These are phyloP conservation scores for Fusarium luffae DNA, from an alignment of 2,329 filamentous ascomycete genomes.

Conservation along the genomic window DNA sequence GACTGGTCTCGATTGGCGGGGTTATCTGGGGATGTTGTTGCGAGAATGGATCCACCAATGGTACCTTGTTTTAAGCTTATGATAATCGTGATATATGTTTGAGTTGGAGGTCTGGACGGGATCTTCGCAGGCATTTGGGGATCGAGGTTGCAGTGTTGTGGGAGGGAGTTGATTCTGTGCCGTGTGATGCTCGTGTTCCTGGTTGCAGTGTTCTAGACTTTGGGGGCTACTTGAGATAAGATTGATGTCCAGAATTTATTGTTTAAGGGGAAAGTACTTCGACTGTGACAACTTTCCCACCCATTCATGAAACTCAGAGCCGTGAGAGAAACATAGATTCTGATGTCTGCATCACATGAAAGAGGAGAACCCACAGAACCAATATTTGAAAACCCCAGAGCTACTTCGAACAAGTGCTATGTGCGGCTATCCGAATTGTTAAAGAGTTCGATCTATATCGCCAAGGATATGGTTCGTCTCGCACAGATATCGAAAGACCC, in stretches of 20 bases:
- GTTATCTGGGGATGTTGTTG: not conserved
- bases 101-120: not conserved
- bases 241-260: not conserved
- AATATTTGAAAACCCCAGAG: rapidly evolving
- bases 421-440: not conserved
- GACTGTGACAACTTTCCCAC: not conserved
- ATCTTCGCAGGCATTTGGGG: constrained; percentile 2
- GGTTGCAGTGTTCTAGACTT: not conserved
- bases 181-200: not conserved
- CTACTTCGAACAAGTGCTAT: not conserved
- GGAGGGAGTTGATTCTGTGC: not conserved
- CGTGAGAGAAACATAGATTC: not conserved
- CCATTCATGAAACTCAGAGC: not conserved
- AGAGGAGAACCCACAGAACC: not conserved
- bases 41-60: constrained; percentile 28
- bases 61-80: not conserved
- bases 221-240: not conserved
- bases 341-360: not conserved
- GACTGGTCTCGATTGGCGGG: constrained; percentile 21
- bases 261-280: not conserved
- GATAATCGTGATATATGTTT: not conserved
- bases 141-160: not conserved
- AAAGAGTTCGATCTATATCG: not conserved
- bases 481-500: not conserved
- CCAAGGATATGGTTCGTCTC: not conserved